A percentile compares a stretch with the other conserved stretches of the same genome.
Conservation (phyloP, 2,329 filamentous ascomycete species). For the Venturiaceae sp. region DNA sequence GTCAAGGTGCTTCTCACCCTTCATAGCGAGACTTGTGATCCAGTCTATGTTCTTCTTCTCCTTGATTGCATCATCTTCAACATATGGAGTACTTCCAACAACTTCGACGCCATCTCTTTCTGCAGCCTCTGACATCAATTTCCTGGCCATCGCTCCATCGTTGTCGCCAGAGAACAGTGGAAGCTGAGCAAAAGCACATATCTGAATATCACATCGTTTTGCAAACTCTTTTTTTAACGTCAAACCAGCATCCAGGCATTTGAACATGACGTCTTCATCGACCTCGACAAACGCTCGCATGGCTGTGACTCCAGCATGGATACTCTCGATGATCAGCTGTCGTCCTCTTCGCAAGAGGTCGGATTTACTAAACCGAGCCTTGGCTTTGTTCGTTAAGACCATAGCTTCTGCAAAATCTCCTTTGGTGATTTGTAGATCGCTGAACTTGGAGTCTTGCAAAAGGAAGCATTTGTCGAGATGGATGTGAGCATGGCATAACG, state of each 20-base stretch:
- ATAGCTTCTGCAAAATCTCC: conserved; percentile 61
- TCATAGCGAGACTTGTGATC: conserved; percentile 47
- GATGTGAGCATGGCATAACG: conserved; percentile 62
- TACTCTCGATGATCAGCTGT: conserved; percentile 56
- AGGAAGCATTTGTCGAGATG: conserved; percentile 61
- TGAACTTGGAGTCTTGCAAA: conserved; percentile 48
- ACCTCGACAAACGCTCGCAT: conserved; percentile 66
- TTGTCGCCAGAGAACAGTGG: conserved; percentile 50
- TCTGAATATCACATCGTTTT: conserved; percentile 49
- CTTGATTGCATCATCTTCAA: conserved; percentile 43
- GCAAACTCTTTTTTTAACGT: conserved; percentile 45
- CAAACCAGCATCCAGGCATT: conserved; percentile 48
- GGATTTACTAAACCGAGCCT: conserved; percentile 48
- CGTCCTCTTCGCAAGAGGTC: conserved; percentile 57
- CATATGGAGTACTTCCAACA: conserved; percentile 61
- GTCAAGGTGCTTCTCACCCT: conserved; percentile 48
- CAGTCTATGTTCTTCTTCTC: conserved; percentile 51
- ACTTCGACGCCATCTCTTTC: conserved; percentile 40
- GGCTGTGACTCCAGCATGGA: conserved; percentile 54
- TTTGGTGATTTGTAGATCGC: conserved; percentile 47
- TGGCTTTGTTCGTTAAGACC: conserved; percentile 47
- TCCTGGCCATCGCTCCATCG: conserved; percentile 40
- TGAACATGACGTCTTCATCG: conserved; percentile 49
- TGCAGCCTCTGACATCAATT: conserved; percentile 38
- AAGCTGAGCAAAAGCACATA: conserved; percentile 64